Base-by-base conservation (phyloP, 1,284 basidiomycete genomes). In the Microstroma glucosiphilum region DNA sequence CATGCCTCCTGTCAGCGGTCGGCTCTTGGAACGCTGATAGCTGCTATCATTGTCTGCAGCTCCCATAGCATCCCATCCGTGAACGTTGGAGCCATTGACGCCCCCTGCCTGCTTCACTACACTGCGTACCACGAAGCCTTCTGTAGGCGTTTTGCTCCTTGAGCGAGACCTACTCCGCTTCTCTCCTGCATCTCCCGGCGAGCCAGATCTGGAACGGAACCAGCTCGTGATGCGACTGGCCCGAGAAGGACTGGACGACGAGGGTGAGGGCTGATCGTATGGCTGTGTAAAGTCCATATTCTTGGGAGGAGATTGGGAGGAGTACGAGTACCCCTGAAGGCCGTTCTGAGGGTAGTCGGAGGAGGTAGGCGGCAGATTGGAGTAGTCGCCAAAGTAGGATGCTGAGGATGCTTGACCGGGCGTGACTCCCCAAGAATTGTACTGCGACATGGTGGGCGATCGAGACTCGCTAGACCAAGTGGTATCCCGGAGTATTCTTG, bases 41-140 rank as follows among this genome's bases (percentile, higher is more conserved):
- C 64, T 60, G 43, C 7, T 42, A 25, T 40, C 37, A 40, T 13
- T 0, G 21, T 59, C 53, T 19, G 60, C 60, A 19, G 65, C 64
- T 25, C 69, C 64, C 40, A 62, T 65, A 26, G 69, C 68, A 21
- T 66, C 71, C 6, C 66, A 59, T 0, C 58, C 61, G 64, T 68
- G 68, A 7, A 66, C 56, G 19, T 61, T 62, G 2, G 57, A 51
- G 1, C 60, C 40, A 12, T 62, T 65, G 7, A 75, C 73, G 17
- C 73, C 73, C 21, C 72, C 72, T 1, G 72, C 69, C 41, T 70
- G 66, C 17, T 65, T 64, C n/a, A 66, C 55, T 19, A 75, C 73
- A 40, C 64, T 75, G 26, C 65, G 62, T 8, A 75, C 72, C 19
- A 75, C 72, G 57, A 75, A 75, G 43, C 21, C 43, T 17, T n/a